Conservation (phyloP, 345 rosid species). For the Eucalyptus dawsonii region DNA sequence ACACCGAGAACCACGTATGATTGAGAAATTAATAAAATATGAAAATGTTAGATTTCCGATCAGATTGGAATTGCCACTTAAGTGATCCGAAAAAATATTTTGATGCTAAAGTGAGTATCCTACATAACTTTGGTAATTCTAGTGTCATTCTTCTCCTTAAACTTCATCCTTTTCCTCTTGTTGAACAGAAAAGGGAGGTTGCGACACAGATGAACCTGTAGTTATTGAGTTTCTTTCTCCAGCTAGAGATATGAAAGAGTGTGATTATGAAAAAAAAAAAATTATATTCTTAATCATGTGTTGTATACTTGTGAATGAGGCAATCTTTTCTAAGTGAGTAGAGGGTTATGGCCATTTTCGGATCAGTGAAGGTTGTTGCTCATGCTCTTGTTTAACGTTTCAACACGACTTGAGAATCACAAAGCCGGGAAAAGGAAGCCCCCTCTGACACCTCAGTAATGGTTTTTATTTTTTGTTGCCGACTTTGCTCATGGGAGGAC, state of each 20-base stretch:
- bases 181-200: too few species aligned
- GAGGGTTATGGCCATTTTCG: background rate
- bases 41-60: accelerated
- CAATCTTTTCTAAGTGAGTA: background rate
- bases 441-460: background rate
- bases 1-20: accelerated
- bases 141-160: too few species aligned
- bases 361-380: background rate
- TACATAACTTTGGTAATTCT: too few species aligned
- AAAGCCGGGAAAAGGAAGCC: background rate
- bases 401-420: background rate
- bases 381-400: background rate
- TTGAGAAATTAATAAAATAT: too few species aligned
- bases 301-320: background rate
- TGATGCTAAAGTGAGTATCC: too few species aligned
- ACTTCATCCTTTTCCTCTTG: too few species aligned
- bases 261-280: background rate
- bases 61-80: accelerated
- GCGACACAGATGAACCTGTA: background rate
- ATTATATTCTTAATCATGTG: background rate
- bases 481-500: background rate
- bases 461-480: background rate
- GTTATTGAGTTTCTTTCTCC: background rate
- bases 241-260: background rate
- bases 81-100: too few species aligned